phyloP scores from a whole-genome alignment of 371 early-diverging fungal genomes.

The Mucor saturninus region DNA sequence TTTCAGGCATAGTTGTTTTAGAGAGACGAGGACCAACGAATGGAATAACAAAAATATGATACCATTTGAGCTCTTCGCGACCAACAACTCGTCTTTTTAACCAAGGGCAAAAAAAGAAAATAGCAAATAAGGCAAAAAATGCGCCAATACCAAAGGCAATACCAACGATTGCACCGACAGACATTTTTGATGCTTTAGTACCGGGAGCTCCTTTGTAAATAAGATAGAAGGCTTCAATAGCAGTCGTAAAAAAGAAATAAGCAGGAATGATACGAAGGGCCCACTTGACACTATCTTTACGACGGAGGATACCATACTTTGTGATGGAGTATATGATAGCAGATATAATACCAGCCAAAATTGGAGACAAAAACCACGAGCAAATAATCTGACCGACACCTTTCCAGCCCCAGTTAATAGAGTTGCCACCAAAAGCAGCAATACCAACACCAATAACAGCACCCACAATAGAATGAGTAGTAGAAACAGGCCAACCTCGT shows the following conservation, averaged over 20 bases:
- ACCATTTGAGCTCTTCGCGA: slow-evolving; percentile 73
- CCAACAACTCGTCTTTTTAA: slow-evolving; percentile 64
- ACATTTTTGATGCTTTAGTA: slow-evolving; percentile 43
- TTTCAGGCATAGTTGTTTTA: slow-evolving; percentile 4
- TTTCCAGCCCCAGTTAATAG: slow-evolving; percentile 73
- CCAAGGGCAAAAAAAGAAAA: slow-evolving; percentile 69
- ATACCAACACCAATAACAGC: slow-evolving; percentile 83
- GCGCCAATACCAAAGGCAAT: slow-evolving; percentile 67
- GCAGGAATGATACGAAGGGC: slow-evolving; percentile 77
- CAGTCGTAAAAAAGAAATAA: slow-evolving; percentile 75
- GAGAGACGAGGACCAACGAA: slow-evolving; percentile 55
- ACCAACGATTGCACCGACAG: slow-evolving; percentile 57
- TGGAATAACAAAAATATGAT: slow-evolving; percentile 67
- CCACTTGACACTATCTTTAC: slow-evolving; percentile 70
- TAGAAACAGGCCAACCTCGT: slow-evolving; percentile 59
- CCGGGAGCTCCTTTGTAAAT: slow-evolving; percentile 74
- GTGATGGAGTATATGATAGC: slow-evolving; percentile 69
- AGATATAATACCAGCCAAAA: slow-evolving; percentile 68
- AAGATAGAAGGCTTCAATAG: slow-evolving; percentile 74
- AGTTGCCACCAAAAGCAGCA: slow-evolving; percentile 67
- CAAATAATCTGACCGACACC: slow-evolving; percentile 78
- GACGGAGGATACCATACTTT: slow-evolving; percentile 64
- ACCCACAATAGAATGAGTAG: slow-evolving; percentile 76
- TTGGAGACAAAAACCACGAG: slow-evolving; percentile 81
- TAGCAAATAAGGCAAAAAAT: slow-evolving; percentile 59